Percentiles rank a stretch among this genome's conserved stretches.
Conservation (phyloP, 345 rosid species). For the Euphorbia peplus region DNA sequence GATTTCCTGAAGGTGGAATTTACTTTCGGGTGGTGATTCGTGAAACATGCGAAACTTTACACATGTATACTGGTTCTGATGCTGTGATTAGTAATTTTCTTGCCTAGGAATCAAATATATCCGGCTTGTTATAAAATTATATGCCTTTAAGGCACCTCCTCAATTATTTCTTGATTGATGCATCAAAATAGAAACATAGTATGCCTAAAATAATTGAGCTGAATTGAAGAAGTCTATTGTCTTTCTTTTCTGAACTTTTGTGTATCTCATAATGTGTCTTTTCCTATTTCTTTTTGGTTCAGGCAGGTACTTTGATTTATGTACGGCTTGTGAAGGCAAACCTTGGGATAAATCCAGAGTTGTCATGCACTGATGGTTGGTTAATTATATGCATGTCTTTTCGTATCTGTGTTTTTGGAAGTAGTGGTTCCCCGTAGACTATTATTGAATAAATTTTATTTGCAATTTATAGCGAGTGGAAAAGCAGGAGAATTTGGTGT, state of each 20-base stretch:
- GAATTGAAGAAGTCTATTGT: neutral
- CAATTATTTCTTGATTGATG: conserved; percentile 1
- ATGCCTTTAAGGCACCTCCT: neutral
- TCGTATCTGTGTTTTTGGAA: neutral
- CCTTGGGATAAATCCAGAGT: conserved; percentile 67
- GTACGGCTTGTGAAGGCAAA: conserved; percentile 73
- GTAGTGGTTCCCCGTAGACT: neutral
- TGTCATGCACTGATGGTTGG: conserved; percentile 73
- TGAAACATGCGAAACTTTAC: neutral
- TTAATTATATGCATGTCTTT: conserved; percentile 7
- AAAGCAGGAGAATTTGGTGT: conserved; percentile 78
- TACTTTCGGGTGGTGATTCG: neutral
- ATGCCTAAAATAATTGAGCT: neutral
- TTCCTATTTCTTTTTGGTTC: conserved; percentile 22
- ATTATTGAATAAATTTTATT: conserved; percentile 7
- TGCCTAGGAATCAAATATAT: neutral
- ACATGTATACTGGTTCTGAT: neutral
- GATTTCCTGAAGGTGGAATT: neutral
- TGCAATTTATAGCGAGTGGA: conserved; percentile 51
- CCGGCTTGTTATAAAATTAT: neutral
- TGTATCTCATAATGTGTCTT: conserved; percentile 1
- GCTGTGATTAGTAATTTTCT: too few species aligned
- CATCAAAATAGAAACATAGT: neutral
- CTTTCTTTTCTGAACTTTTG: neutral
- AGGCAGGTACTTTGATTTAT: conserved; percentile 75